Evolutionary conservation across 2,329 filamentous ascomycete species (phyloP).

Genomic region (Penicillium palitans): DNA sequence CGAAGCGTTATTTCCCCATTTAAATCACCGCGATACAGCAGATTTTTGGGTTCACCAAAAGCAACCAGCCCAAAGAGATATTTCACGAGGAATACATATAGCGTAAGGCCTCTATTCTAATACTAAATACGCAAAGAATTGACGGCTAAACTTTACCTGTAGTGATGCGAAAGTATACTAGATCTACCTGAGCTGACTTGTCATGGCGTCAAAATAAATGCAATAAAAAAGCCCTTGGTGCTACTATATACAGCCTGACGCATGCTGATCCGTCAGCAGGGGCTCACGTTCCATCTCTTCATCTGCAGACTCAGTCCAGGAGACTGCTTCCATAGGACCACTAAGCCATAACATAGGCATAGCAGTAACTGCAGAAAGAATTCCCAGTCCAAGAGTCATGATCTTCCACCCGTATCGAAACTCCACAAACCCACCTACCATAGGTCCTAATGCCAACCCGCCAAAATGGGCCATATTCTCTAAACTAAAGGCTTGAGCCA

Average conservation of each 20-base stretch:
- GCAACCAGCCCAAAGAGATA: not conserved
- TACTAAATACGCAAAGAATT: not conserved
- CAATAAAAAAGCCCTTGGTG: not conserved
- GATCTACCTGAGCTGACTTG: not conserved
- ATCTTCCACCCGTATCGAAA: slow-evolving; percentile 28
- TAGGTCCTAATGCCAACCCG: slow-evolving; percentile 60
- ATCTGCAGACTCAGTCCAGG: slow-evolving; percentile 9
- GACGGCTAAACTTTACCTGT: not conserved
- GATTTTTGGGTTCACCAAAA: no score
- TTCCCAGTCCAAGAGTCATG: slow-evolving; percentile 29
- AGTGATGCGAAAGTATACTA: not conserved
- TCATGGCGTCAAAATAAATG: not conserved
- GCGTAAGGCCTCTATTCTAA: not conserved
- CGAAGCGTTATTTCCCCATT: not conserved
- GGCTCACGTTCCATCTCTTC: slow-evolving; percentile 10
- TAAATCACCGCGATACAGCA: not conserved
- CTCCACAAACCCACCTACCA: slow-evolving; percentile 50
- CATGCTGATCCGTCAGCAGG: slow-evolving; percentile 1
- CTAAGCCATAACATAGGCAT: slow-evolving; percentile 24
- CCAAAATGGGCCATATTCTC: slow-evolving; percentile 61
- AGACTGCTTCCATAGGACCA: not conserved
- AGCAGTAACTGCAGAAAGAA: slow-evolving; percentile 23
- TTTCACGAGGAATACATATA: not conserved
- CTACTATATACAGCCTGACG: not conserved
- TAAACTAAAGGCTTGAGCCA: slow-evolving; percentile 64